A percentile compares a stretch with the other conserved stretches of the same genome.
phyloP scores from a whole-genome alignment of 2,329 filamentous ascomycete species.

The Fusarium decemcellulare region DNA sequence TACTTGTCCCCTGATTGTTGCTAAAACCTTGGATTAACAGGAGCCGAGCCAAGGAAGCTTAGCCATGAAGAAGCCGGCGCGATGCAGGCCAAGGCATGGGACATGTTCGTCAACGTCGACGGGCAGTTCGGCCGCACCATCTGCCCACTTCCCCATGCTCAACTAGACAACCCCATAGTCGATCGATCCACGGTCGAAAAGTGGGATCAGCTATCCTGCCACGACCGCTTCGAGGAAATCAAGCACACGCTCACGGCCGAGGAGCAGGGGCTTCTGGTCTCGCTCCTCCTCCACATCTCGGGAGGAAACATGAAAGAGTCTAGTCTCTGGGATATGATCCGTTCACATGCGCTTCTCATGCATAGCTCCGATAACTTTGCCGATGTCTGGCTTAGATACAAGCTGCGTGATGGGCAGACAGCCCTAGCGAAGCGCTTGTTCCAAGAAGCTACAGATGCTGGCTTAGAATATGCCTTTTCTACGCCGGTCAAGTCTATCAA shows the following conservation, averaged over 20 bases:
- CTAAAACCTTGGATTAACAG: slow-evolving; percentile 1
- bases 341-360: slow-evolving; percentile 39
- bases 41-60: slow-evolving; percentile 33
- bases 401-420: slow-evolving; percentile 49
- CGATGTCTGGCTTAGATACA: slow-evolving; percentile 42
- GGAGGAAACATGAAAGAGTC: slow-evolving; percentile 46
- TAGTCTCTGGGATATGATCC: slow-evolving; percentile 41
- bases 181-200: slow-evolving; percentile 22
- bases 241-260: slow-evolving; percentile 49
- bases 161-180: slow-evolving; percentile 21
- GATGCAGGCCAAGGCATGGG: slow-evolving; percentile 42
- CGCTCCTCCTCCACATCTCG: slow-evolving; percentile 44
- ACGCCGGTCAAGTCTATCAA: slow-evolving; percentile 33
- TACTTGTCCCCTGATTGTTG: slow-evolving; percentile 1
- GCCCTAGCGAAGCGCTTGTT: slow-evolving; percentile 46
- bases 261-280: slow-evolving; percentile 43
- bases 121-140: slow-evolving; percentile 42
- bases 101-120: slow-evolving; percentile 47
- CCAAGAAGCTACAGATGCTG: slow-evolving; percentile 40
- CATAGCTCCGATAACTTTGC: slow-evolving; percentile 43
- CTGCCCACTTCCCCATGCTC: slow-evolving; percentile 45
- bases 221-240: slow-evolving; percentile 47
- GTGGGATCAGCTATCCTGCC: slow-evolving; percentile 46
- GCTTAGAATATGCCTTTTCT: slow-evolving; percentile 47
- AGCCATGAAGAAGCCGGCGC: slow-evolving; percentile 45